Conservation (phyloP, 2,329 filamentous ascomycete species). For the Pseudogymnoascus sp. region DNA sequence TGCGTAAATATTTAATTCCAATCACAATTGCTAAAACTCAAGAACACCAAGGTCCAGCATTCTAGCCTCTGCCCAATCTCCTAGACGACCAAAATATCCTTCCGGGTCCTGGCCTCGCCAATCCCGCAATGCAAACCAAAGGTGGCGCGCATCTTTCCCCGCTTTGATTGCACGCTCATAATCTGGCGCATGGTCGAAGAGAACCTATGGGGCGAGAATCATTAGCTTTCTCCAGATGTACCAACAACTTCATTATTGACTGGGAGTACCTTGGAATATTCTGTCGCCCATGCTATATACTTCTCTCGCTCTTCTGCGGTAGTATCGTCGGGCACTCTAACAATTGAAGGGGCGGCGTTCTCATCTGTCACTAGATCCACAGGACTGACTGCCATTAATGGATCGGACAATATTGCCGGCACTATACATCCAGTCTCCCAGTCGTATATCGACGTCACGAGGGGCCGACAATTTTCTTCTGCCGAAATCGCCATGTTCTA, state of each 20-base stretch:
- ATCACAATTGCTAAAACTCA: no score
- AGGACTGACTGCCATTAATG: slow-evolving; percentile 14
- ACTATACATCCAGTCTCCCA: slow-evolving; percentile 25
- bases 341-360: slow-evolving; percentile 9
- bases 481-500: slow-evolving; percentile 30
- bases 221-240: slow-evolving; percentile 9
- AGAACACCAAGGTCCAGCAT: neutral
- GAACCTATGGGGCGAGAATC: slow-evolving; percentile 15
- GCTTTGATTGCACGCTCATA: slow-evolving; percentile 19
- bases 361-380: slow-evolving; percentile 10
- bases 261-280: slow-evolving; percentile 22
- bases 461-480: slow-evolving; percentile 15
- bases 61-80: neutral
- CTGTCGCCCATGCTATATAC: slow-evolving; percentile 19
- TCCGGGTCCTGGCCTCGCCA: slow-evolving; percentile 15
- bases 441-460: slow-evolving; percentile 27
- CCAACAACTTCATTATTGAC: neutral
- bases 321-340: slow-evolving; percentile 9
- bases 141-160: slow-evolving; percentile 23
- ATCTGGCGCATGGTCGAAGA: slow-evolving; percentile 17
- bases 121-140: slow-evolving; percentile 24
- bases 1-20: no score
- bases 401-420: slow-evolving; percentile 25
- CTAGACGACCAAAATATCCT: slow-evolving; percentile 14
- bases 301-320: slow-evolving; percentile 13